Evolutionary conservation across 1,139 yeast genomes (phyloP), one percentile per base, ranked within the genome.

Genomic region (Taphrina pruni): DNA sequence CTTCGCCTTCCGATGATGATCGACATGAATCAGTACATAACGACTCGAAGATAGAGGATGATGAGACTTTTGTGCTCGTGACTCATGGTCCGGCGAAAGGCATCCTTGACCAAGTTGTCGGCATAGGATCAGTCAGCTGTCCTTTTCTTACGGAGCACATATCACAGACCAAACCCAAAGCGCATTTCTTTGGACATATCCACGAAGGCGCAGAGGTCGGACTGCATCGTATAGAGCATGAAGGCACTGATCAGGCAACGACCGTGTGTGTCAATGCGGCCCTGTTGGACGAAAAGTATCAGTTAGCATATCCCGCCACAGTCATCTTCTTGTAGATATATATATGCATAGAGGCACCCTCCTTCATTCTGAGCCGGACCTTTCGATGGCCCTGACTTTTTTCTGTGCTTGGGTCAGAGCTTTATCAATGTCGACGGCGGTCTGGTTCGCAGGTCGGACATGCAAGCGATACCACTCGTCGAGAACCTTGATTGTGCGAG

Each of bases 21-120:
- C 54, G 54, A 14, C 6, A 7, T 7, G 36, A 32, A 20, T 20
- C 20, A 6, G 21, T 21, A 5, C 17, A 45, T n/a, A 55, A 39
- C 36, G 48, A 35, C 17, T 46, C 45, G 14, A 36, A 32, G 20
- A 8, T n/a, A 1, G 56, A 56, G 14, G 38, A 32, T 12, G 55
- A 50, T n/a, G 55, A 50, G 17, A n/a, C 11, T n/a, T 12, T 38
- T 17, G n/a, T 36, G 14, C 43, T 32, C 14, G 57, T 65, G 43
- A 65, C 69, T 43, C 69, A 65, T 43, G 61, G 64, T 11, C 69
- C 69, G 20, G 57, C 69, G 12, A n/a, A 48, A 7, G 69, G 69
- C 20, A 57, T 41, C n/a, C 48, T 58, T 38, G 64, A 65, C 35
- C 50, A 21, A 14, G 64, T 57, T 20, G 43, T 38, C 7, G 52